Percentiles rank a stretch among this genome's conserved stretches.
Evolutionary conservation across 495 filamentous ascomycete species (phyloP).

Genomic region (Staphylotrichum tortipilum): DNA sequence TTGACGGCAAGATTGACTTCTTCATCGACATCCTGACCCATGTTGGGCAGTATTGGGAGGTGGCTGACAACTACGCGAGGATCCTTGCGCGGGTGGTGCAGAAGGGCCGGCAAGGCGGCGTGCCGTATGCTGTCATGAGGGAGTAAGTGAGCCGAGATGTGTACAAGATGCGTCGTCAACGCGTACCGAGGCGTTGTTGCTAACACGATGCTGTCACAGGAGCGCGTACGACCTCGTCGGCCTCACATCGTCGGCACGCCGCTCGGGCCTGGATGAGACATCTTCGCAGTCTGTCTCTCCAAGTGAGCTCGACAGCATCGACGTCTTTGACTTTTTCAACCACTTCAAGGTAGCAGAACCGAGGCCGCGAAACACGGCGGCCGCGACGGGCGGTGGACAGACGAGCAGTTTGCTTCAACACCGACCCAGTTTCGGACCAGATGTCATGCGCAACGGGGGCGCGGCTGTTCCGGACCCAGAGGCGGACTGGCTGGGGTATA

Average conservation of each 20-base stretch:
- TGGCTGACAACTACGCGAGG: neutral
- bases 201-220: neutral
- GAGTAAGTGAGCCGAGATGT: neutral
- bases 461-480: neutral
- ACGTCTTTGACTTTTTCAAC: neutral
- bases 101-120: neutral
- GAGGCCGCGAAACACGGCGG: neutral
- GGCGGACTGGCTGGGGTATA: neutral
- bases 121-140: neutral
- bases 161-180: neutral
- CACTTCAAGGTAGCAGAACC: neutral
- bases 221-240: neutral
- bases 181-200: neutral
- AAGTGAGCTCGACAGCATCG: neutral
- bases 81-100: neutral
- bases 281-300: neutral
- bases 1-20: neutral
- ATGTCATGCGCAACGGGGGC: neutral
- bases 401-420: neutral
- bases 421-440: neutral
- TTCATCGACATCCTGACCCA: neutral
- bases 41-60: neutral
- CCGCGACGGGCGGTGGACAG: neutral
- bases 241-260: neutral
- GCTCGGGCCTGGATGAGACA: neutral